phyloP scores from a whole-genome alignment of 371 early-diverging fungal genomes.

The Mortierella sp. region DNA sequence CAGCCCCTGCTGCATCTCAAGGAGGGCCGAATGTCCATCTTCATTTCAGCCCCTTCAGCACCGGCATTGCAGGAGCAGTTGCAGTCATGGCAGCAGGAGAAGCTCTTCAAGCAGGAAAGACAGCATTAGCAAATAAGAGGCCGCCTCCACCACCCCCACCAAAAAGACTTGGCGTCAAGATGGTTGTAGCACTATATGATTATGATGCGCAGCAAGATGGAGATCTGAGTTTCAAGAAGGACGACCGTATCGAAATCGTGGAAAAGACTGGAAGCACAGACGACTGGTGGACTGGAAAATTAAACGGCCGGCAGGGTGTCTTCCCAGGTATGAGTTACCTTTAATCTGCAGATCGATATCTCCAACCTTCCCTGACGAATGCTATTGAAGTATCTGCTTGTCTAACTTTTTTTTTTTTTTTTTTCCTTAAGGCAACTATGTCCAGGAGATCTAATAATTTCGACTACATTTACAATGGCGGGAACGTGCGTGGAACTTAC shows the following conservation, averaged over 20 bases:
- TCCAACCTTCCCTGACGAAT: neutral
- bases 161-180: slow-evolving; percentile 44
- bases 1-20: slow-evolving; percentile 8
- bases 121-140: slow-evolving; percentile 22
- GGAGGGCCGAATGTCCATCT: slow-evolving; percentile 48
- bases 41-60: slow-evolving; percentile 50
- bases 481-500: neutral
- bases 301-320: slow-evolving; percentile 72
- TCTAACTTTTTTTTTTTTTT: neutral
- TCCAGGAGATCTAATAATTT: slow-evolving; percentile 29
- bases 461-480: neutral
- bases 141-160: slow-evolving; percentile 54
- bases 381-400: neutral
- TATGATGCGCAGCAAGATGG: slow-evolving; percentile 78
- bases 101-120: slow-evolving; percentile 32
- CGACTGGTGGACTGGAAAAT: slow-evolving; percentile 85
- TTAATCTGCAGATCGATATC: neutral
- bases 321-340: slow-evolving; percentile 68
- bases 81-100: slow-evolving; percentile 43
- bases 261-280: slow-evolving; percentile 68
- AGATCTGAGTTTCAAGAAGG: slow-evolving; percentile 76
- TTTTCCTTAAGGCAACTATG: slow-evolving; percentile 49
- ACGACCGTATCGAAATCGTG: slow-evolving; percentile 77
- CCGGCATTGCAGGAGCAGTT: slow-evolving; percentile 39
- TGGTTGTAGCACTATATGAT: slow-evolving; percentile 78